Conservation (phyloP, 1,284 basidiomycete species). For the Tranzscheliella williamsii region DNA sequence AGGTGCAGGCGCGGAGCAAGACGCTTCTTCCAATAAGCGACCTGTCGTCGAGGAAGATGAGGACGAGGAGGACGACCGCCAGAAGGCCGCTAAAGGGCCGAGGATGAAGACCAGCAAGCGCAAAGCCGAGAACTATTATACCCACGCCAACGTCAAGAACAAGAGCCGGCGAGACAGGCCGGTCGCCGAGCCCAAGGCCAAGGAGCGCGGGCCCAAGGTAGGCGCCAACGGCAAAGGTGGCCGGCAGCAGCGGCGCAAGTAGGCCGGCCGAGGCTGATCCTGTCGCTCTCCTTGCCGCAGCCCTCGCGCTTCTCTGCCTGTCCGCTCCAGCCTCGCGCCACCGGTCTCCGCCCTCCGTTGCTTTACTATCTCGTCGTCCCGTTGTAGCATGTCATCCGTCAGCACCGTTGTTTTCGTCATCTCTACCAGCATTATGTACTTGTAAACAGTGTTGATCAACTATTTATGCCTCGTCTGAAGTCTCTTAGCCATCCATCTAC, state of each 20-base stretch:
- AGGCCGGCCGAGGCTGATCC: not conserved
- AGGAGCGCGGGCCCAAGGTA: slow-evolving; percentile 46
- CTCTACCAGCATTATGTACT: not conserved
- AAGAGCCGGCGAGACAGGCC: slow-evolving; percentile 63
- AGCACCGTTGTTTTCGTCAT: not conserved
- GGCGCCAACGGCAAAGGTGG: slow-evolving; percentile 52
- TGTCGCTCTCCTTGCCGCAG: not conserved
- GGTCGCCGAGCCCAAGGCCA: slow-evolving; percentile 30
- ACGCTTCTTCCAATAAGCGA: slow-evolving; percentile 34
- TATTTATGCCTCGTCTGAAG: too few relatives aligned
- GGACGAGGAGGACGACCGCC: slow-evolving; percentile 14
- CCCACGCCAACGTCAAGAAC: slow-evolving; percentile 62
- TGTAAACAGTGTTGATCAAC: not conserved
- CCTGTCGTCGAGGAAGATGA: slow-evolving; percentile 50
- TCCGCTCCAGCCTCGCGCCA: too few relatives aligned
- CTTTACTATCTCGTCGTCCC: too few relatives aligned
- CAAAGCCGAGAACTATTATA: slow-evolving; percentile 89
- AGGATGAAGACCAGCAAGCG: slow-evolving; percentile 65
- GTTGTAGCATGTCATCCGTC: too few relatives aligned
- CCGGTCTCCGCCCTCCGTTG: too few relatives aligned
- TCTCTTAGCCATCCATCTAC: too few relatives aligned
- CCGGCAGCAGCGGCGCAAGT: slow-evolving; percentile 28
- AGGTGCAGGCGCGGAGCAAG: slow-evolving; percentile 53
- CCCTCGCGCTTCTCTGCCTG: too few relatives aligned
- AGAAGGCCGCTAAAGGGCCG: slow-evolving; percentile 43